phyloP scores from a whole-genome alignment of 495 filamentous ascomycete species.

The Penicillium odoratum region DNA sequence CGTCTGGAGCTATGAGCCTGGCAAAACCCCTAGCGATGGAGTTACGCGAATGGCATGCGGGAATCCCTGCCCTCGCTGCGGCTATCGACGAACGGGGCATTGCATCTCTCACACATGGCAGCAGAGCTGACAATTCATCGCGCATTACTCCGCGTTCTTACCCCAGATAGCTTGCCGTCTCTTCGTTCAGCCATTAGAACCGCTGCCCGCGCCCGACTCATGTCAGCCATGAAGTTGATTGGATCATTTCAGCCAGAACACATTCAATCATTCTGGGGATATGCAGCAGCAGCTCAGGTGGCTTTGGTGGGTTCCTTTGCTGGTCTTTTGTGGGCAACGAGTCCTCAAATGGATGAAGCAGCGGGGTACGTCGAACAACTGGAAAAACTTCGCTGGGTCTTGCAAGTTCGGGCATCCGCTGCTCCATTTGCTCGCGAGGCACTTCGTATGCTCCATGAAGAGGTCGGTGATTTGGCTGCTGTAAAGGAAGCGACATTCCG shows the following conservation, averaged over 20 bases:
- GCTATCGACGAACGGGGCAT: slow-evolving; percentile 65
- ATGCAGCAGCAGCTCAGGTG: slow-evolving; percentile 18
- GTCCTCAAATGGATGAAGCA: slow-evolving; percentile 13
- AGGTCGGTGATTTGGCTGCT: slow-evolving; percentile 19
- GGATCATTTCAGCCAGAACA: slow-evolving; percentile 71
- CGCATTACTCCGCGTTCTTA: slow-evolving; percentile 72
- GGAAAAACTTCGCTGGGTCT: slow-evolving; percentile 9
- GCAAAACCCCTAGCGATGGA: slow-evolving; percentile 84
- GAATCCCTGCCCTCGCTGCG: slow-evolving; percentile 47
- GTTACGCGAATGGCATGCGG: slow-evolving; percentile 76
- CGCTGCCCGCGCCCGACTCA: slow-evolving; percentile 63
- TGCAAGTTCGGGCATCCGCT: slow-evolving; percentile 17
- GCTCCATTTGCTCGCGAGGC: slow-evolving; percentile 23
- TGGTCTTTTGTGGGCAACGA: slow-evolving; percentile 22
- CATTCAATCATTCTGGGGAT: slow-evolving; percentile 67
- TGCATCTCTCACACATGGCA: slow-evolving; percentile 83
- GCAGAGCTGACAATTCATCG: slow-evolving; percentile 84
- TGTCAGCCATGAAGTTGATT: slow-evolving; percentile 67
- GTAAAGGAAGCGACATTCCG: slow-evolving; percentile 15
- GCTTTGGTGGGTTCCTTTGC: slow-evolving; percentile 20
- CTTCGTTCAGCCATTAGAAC: slow-evolving; percentile 76
- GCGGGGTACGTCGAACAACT: slow-evolving; percentile 14
- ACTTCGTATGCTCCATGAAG: slow-evolving; percentile 21
- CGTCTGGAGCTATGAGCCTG: slow-evolving; percentile 59
- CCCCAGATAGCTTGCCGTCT: slow-evolving; percentile 58